These are phyloP conservation scores for Penicillium silybi DNA, from an alignment of 495 filamentous ascomycete genomes.

Conservation along the genomic window DNA sequence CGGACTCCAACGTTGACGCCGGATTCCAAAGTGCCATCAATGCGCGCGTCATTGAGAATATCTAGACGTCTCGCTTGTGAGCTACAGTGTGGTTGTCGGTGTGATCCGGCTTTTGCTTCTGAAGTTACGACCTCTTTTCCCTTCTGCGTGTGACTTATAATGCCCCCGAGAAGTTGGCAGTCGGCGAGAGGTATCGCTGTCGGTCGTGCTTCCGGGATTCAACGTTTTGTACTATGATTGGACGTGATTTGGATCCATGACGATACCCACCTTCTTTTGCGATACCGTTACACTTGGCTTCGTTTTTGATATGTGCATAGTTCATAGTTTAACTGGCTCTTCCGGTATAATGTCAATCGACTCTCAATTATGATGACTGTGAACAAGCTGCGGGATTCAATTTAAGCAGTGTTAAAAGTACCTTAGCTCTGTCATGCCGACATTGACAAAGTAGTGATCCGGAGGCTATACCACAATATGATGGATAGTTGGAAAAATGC, in stretches of 20 bases:
- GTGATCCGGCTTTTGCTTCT: neutral
- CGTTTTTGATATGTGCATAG: neutral
- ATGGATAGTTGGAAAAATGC: too few species aligned
- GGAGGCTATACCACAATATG: too few species aligned
- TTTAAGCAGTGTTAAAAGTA: too few species aligned
- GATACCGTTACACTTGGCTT: neutral
- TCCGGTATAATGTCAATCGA: neutral
- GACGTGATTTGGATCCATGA: conserved; percentile 20
- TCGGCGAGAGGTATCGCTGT: neutral
- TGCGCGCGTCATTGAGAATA: conserved; percentile 79
- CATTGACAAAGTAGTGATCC: too few species aligned
- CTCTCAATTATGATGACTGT: neutral
- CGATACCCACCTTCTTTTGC: conserved; percentile 41
- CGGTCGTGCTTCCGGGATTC: neutral
- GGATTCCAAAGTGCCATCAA: conserved; percentile 83
- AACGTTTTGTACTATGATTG: conserved; percentile 16
- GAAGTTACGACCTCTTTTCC: conserved; percentile 17
- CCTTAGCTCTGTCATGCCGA: too few species aligned
- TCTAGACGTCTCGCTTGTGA: conserved; percentile 43
- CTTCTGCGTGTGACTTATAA: conserved; percentile 18
- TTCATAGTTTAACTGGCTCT: neutral
- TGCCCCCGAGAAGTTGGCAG: neutral
- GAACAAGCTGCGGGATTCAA: neutral
- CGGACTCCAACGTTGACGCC: conserved; percentile 36
- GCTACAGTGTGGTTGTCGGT: neutral